These are phyloP conservation scores for Xerocomus brunneocitrinus DNA, from an alignment of 768 basidiomycete genomes.

Conservation along the genomic window DNA sequence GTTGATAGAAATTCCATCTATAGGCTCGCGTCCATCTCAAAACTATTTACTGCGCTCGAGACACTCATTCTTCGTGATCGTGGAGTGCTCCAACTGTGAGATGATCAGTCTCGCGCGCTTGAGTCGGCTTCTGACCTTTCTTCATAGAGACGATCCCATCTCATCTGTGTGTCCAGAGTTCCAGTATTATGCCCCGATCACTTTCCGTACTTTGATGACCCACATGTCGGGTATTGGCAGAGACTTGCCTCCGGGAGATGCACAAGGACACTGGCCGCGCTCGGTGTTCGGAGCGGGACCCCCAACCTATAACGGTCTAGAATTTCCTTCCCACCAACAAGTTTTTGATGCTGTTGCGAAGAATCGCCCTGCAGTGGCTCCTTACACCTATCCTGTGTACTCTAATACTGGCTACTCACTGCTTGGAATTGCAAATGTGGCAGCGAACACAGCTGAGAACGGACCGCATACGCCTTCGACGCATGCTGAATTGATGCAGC, in stretches of 20 bases:
- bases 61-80: constrained; percentile 45
- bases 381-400: constrained; percentile 42
- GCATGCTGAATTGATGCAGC: constrained; percentile 41
- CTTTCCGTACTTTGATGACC: constrained; percentile 39
- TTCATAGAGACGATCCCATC: constrained; percentile 46
- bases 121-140: background rate
- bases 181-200: constrained; percentile 28
- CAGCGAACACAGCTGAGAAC: constrained; percentile 24
- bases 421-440: constrained; percentile 34
- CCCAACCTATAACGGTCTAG: constrained; percentile 27
- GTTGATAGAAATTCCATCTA: constrained; percentile 46
- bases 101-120: background rate
- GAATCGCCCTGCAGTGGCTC: constrained; percentile 39
- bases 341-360: constrained; percentile 35
- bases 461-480: constrained; percentile 22
- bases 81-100: constrained; percentile 38
- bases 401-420: constrained; percentile 36
- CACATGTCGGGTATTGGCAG: constrained; percentile 34
- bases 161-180: constrained; percentile 25
- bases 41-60: constrained; percentile 47
- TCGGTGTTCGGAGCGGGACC: constrained; percentile 25
- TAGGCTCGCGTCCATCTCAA: constrained; percentile 49
- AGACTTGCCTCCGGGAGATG: constrained; percentile 35
- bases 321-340: constrained; percentile 29
- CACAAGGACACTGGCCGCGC: constrained; percentile 38